phyloP scores from a whole-genome alignment of 495 filamentous ascomycete genomes.

The Trichocladium antarcticum region DNA sequence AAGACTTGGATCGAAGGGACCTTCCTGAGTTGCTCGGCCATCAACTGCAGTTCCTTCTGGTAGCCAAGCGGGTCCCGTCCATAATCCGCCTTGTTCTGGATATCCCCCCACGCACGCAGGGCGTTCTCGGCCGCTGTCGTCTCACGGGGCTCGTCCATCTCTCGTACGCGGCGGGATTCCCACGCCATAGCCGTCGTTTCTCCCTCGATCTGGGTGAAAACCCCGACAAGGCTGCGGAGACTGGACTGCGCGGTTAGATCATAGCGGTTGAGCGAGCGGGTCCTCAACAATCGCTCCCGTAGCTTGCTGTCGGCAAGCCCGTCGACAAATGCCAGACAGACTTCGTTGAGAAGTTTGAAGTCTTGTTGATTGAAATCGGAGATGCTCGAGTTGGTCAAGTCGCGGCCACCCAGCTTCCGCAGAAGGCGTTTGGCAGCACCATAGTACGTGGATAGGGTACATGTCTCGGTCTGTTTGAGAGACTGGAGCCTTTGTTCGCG shows the following conservation, averaged over 20 bases:
- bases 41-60: constrained; percentile 36
- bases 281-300: constrained; percentile 27
- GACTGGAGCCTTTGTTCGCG: constrained; percentile 24
- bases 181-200: constrained; percentile 36
- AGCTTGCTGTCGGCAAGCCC: constrained; percentile 37
- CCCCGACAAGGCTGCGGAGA: constrained; percentile 36
- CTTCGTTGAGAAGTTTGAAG: constrained; percentile 34
- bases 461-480: constrained; percentile 27
- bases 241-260: constrained; percentile 15
- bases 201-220: constrained; percentile 41
- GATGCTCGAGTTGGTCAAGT: constrained; percentile 33
- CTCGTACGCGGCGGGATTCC: constrained; percentile 30
- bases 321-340: constrained; percentile 37
- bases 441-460: constrained; percentile 33
- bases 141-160: constrained; percentile 27
- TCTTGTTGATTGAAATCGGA: constrained; percentile 29
- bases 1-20: constrained; percentile 38
- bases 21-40: constrained; percentile 33
- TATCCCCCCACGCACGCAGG: constrained; percentile 31
- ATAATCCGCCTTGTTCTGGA: constrained; percentile 26
- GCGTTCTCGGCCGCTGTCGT: constrained; percentile 20
- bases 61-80: constrained; percentile 33
- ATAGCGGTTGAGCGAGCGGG: constrained; percentile 28
- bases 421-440: constrained; percentile 35
- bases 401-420: constrained; percentile 36